Evolutionary conservation across 225 moss, liverwort and hornwort species (phyloP), one percentile per base, ranked within the genome.

Genomic region (Neckera pumila): DNA sequence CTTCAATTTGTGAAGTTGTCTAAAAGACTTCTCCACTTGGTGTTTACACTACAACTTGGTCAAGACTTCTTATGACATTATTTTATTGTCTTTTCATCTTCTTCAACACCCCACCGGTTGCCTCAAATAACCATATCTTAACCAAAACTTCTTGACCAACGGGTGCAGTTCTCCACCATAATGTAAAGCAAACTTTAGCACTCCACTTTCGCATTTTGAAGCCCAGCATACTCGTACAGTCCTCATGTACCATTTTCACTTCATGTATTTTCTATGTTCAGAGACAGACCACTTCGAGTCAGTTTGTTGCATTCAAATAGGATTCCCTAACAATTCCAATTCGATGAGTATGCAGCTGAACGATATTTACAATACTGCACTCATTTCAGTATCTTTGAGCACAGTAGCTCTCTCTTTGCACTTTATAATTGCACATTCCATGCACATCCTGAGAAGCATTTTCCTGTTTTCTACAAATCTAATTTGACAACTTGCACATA

Each of bases 211-310:
- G 36, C 23, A 9, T 36, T 54, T 2, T 36, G 36, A 23, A 54
- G 23, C 36, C 54, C 23, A 49, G 4, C 0, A 0, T 17, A 76
- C 76, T 51, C 8, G 0, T 51, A 8, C 21, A 14, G 54, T 19
- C 36, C 76, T 76, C 36, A 23, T 25, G 6, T 56, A 77, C 10
- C 6, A 25, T 56, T 25, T 54, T 25, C 54, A 54, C 15, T 54
- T 77, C 25, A 25, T 23, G 15, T 6, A 25, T 23, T 23, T 77
- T 10, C 21, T 54, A 15, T 54, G 7, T 31, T 11, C 0, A n/a
- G n/a, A 2, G 25, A 49, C 7, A 0, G 6, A 30, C 49, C 31
- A 11, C 15, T 26, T 71, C 26, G 4, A 0, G 23, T 71, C 10
- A 5, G 43, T 72, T 73, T 45, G 73, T 17, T 45, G 3, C 5